Evolutionary conservation across 129 eudicot species (phyloP).

Genomic region (Saposhnikovia divaricata): DNA sequence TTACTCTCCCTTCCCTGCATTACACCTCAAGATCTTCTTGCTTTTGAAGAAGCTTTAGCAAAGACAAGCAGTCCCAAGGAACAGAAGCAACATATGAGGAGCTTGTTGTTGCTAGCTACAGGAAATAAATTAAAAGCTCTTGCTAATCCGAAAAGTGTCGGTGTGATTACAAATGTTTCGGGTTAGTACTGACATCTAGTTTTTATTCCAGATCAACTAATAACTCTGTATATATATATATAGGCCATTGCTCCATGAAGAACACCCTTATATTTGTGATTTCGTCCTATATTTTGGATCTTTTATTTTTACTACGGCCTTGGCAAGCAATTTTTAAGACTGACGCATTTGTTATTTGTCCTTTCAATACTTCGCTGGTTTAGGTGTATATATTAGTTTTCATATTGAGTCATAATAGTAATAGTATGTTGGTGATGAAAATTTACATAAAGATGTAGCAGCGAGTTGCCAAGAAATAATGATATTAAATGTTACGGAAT

Average conservation of each 20-base stretch:
- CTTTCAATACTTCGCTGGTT: background rate
- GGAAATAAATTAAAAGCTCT: slow-evolving; percentile 84
- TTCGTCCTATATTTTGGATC: too few relatives aligned
- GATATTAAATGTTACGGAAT: background rate
- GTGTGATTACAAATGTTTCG: slow-evolving; percentile 78
- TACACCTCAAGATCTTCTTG: slow-evolving; percentile 59
- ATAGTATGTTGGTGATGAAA: background rate
- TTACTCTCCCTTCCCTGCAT: slow-evolving; percentile 82
- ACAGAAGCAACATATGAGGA: slow-evolving; percentile 89
- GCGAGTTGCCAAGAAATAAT: background rate
- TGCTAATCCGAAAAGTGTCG: slow-evolving; percentile 68
- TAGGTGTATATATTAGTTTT: background rate
- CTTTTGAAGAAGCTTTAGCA: slow-evolving; percentile 85
- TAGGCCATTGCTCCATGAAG: too few relatives aligned
- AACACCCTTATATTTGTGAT: too few relatives aligned
- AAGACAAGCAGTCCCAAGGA: slow-evolving; percentile 85
- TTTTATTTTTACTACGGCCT: background rate
- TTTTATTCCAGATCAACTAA: background rate
- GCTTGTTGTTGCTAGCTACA: slow-evolving; percentile 64
- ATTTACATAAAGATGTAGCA: background rate
- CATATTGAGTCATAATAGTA: background rate
- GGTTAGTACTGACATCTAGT: slow-evolving; percentile 25
- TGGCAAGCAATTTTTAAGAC: background rate
- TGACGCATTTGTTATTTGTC: background rate
- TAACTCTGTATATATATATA: background rate